Conservation (phyloP, 2,329 filamentous ascomycete genomes). For the Rhytidhysteron rufulum region DNA sequence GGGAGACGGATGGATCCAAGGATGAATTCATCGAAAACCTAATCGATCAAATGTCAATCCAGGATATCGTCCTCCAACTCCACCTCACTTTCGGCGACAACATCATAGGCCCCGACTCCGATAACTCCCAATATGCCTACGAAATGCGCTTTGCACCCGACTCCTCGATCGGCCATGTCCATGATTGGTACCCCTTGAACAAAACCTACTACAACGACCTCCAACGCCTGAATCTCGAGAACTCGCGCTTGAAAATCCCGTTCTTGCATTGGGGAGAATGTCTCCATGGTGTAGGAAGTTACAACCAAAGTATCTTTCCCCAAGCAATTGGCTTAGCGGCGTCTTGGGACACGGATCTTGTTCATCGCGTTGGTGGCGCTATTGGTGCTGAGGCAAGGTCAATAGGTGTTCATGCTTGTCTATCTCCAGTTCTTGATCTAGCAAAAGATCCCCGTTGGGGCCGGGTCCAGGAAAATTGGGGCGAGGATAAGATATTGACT, state of each 20-base stretch:
- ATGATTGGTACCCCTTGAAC: slow-evolving; percentile 45
- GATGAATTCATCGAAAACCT: slow-evolving; percentile 14
- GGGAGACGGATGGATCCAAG: too few species aligned
- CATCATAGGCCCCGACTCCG: slow-evolving; percentile 36
- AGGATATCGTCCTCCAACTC: slow-evolving; percentile 35
- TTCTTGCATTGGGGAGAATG: slow-evolving; percentile 44
- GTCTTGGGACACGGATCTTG: slow-evolving; percentile 41
- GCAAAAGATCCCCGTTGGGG: slow-evolving; percentile 45
- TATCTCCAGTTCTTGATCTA: slow-evolving; percentile 44
- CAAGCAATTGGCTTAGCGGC: slow-evolving; percentile 42
- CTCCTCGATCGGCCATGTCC: slow-evolving; percentile 40
- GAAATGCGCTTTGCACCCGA: slow-evolving; percentile 36
- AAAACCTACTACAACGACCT: slow-evolving; percentile 41
- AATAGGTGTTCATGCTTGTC: slow-evolving; percentile 44
- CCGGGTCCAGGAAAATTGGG: slow-evolving; percentile 45
- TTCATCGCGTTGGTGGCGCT: slow-evolving; percentile 40
- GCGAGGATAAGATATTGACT: slow-evolving; percentile 44
- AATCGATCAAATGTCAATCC: slow-evolving; percentile 12
- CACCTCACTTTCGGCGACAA: slow-evolving; percentile 45
- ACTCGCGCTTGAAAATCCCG: slow-evolving; percentile 38
- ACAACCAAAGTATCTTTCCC: slow-evolving; percentile 46
- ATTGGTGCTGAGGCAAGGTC: slow-evolving; percentile 43
- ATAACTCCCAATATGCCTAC: slow-evolving; percentile 39
- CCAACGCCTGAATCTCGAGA: slow-evolving; percentile 37
- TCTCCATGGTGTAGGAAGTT: slow-evolving; percentile 44